phyloP scores from a whole-genome alignment of 1,284 basidiomycete genomes.

The Lignosus rhinocerotis region DNA sequence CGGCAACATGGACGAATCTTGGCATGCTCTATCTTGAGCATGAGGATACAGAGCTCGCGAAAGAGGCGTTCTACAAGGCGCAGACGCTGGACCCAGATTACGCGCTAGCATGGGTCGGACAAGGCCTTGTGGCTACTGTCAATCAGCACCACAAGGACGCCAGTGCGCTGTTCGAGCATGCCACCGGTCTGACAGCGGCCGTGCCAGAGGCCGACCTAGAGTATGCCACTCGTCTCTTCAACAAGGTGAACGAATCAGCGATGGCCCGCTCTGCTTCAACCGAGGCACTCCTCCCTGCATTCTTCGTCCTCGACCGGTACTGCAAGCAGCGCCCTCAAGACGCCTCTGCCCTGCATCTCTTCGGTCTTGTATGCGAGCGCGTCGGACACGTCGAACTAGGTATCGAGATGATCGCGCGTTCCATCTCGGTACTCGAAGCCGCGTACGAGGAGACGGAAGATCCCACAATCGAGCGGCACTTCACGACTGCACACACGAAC shows the following conservation, averaged over 20 bases:
- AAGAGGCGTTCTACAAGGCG: conserved; percentile 84
- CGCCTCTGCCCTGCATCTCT: conserved; percentile 80
- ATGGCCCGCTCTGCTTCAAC: conserved; percentile 30
- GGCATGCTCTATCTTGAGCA: conserved; percentile 90
- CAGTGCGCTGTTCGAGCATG: conserved; percentile 79
- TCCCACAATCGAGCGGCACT: conserved; percentile 72
- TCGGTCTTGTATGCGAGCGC: conserved; percentile 84
- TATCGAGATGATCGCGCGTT: conserved; percentile 57
- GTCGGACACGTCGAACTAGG: conserved; percentile 74
- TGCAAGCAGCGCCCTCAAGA: conserved; percentile 70
- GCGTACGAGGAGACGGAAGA: conserved; percentile 90
- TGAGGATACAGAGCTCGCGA: conserved; percentile 82
- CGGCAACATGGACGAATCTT: conserved; percentile 84
- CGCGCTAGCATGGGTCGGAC: conserved; percentile 91
- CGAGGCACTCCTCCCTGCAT: conserved; percentile 68
- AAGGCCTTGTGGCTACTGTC: conserved; percentile 77
- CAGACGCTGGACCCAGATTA: conserved; percentile 93
- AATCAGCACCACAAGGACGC: conserved; percentile 70
- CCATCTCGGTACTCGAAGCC: conserved; percentile 78
- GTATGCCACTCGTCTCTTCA: conserved; percentile 69
- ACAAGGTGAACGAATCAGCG: conserved; percentile 36
- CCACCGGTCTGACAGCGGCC: conserved; percentile 69
- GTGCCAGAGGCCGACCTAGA: conserved; percentile 84
- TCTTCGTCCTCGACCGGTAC: conserved; percentile 81
- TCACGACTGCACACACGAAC: conserved; percentile 82